Evolutionary conservation across 805 yeast genomes (phyloP), one percentile per base, ranked within the genome.

Genomic region (Myxozyma melibiosi): DNA sequence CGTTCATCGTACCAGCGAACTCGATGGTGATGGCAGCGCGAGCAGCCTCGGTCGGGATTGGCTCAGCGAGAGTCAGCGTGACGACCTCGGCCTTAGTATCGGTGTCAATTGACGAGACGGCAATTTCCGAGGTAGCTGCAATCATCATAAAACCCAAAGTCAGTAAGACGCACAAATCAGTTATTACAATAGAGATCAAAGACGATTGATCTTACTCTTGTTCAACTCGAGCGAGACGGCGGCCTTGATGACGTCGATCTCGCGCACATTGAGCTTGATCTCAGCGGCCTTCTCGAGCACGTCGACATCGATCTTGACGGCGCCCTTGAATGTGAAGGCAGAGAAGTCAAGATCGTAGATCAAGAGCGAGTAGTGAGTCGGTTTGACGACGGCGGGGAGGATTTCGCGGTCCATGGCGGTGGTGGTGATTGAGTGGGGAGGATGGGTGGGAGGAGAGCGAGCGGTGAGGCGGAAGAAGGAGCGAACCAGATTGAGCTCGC

Each of bases 1-100:
- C 83, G 71, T 84, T 84, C 71, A 84, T 77, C 34, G 71, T 75
- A 48, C 88, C 88, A 30, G 77, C 73, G 70, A 81, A 84, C 33
- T 65, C 74, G 31, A 87, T 78, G 31, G 73, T 68, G 68, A 86
- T 80, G 2, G 82, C 34, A 4, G 61, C 61, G 37, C 71, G 50
- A n/a, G 66, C 40, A 28, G 78, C 72, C 41, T 74, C 76, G n/a
- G 60, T 66, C 16, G 62, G 58, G 24, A 73, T 66, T 14, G 65
- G 56, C 37, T 70, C 66, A 38, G 74, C 78, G 51, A 89, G 80
- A 42, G 73, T 72, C 63, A 88, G 74, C 28, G 80, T 77, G 40
- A 84, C 83, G 40, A 80, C 80, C 72, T 90, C 92, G 58, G 78
- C 77, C 33, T 78, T 78, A 41, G 75, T 76, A 62, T 79, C 76